These are phyloP conservation scores for Ammopiptanthus mongolicus DNA, from an alignment of 306 rosid species.

Conservation along the genomic window DNA sequence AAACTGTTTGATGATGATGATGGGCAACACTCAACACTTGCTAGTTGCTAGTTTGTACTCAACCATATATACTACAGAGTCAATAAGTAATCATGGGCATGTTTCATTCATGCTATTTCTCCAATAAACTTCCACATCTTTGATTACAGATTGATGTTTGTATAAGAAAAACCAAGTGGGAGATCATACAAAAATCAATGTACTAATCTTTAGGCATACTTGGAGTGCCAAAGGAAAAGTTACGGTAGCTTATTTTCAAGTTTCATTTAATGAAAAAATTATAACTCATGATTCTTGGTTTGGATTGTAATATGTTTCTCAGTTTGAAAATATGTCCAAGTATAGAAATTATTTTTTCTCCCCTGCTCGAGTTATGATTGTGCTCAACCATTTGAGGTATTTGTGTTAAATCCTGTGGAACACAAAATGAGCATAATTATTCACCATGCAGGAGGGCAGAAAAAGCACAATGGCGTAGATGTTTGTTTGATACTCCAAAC, in stretches of 20 bases:
- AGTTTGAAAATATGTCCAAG: no score
- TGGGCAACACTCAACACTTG: background rate
- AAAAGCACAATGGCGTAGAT: background rate
- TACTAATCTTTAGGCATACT: no score
- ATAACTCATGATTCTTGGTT: no score
- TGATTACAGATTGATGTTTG: no score
- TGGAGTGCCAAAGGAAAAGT: no score
- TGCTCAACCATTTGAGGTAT: background rate
- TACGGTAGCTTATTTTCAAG: no score
- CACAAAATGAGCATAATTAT: background rate
- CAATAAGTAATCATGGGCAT: constrained; percentile 8
- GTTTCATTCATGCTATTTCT: background rate
- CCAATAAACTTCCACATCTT: background rate
- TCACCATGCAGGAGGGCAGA: background rate
- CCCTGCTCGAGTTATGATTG: no score
- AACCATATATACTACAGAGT: background rate
- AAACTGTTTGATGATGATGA: background rate
- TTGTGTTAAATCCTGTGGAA: background rate
- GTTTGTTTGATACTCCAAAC: background rate
- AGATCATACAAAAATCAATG: no score
- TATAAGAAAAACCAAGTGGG: no score
- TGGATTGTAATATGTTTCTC: no score
- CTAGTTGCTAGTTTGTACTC: background rate
- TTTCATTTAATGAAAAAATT: no score
- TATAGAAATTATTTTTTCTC: no score